Evolutionary conservation across 148 eudicot genomes (phyloP).

Genomic region (Fallopia convolvulus): DNA sequence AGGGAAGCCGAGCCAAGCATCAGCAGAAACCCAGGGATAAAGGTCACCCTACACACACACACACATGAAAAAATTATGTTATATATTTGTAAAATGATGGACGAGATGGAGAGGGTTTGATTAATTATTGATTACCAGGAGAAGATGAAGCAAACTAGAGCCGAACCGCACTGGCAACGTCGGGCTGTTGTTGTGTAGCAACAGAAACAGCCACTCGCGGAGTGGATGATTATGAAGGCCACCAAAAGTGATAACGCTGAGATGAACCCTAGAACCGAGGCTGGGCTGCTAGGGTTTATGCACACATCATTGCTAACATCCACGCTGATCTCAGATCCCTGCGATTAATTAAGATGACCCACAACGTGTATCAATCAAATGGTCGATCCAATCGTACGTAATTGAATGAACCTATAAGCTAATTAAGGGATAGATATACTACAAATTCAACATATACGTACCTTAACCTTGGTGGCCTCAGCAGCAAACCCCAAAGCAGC

Average conservation of each 20-base stretch:
- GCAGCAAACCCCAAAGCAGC: constrained; percentile 35
- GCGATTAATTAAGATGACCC: not conserved
- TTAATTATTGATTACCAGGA: not conserved
- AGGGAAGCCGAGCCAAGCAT: not conserved
- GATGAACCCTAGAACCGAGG: not conserved
- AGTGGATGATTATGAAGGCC: not conserved
- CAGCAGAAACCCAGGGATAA: not conserved
- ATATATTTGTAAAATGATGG: no score
- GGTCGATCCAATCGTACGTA: no score
- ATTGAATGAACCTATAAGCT: no score
- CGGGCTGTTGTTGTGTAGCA: not conserved
- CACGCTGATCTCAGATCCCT: not conserved
- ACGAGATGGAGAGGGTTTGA: no score
- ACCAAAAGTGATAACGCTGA: not conserved
- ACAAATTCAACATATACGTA: not conserved
- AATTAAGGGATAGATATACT: no score
- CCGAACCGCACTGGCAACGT: not conserved
- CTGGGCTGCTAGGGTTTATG: not conserved
- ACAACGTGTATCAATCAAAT: not conserved
- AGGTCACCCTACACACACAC: not conserved
- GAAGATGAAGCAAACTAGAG: not conserved
- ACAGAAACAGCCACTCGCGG: not conserved
- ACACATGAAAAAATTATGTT: no score
- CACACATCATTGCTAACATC: not conserved
- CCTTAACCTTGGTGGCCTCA: constrained; percentile 32